These are phyloP conservation scores for Persicaria tinctoria DNA, from an alignment of 148 eudicot species.

Conservation along the genomic window DNA sequence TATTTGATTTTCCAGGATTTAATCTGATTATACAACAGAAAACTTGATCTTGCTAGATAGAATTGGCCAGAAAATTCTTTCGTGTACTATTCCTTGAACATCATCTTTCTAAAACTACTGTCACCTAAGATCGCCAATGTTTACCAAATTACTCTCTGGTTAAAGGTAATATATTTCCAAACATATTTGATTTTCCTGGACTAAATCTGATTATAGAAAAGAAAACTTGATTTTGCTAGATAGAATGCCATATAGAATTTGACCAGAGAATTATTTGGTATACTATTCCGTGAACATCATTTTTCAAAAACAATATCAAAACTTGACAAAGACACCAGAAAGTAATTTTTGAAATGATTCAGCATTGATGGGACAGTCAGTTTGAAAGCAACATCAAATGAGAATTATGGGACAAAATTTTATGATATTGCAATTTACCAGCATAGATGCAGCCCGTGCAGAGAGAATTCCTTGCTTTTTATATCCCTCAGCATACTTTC, in stretches of 20 bases:
- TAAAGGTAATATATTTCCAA: too few relatives aligned
- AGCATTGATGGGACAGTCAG: background rate
- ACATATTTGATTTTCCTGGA: too few relatives aligned
- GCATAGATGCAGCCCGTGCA: conserved; percentile 93
- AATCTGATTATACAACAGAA: too few relatives aligned
- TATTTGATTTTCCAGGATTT: too few relatives aligned
- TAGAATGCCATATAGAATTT: too few relatives aligned
- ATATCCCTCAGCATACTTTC: conserved; percentile 26
- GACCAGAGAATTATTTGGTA: too few relatives aligned
- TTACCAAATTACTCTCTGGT: too few relatives aligned
- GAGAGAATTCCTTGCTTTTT: conserved; percentile 73
- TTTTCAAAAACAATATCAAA: background rate
- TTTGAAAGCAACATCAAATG: background rate
- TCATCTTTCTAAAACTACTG: background rate
- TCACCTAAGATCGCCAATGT: background rate
- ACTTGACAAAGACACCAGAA: background rate
- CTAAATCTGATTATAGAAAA: too few relatives aligned
- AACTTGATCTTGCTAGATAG: too few relatives aligned
- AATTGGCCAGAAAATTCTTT: too few relatives aligned
- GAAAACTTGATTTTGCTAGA: too few relatives aligned
- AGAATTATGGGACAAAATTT: background rate
- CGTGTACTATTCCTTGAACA: too few relatives aligned
- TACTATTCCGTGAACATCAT: background rate
- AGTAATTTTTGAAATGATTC: background rate
- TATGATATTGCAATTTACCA: conserved; percentile 39